Conservation (phyloP, 176 grass and related monocot genomes). For the Guadua angustifolia region DNA sequence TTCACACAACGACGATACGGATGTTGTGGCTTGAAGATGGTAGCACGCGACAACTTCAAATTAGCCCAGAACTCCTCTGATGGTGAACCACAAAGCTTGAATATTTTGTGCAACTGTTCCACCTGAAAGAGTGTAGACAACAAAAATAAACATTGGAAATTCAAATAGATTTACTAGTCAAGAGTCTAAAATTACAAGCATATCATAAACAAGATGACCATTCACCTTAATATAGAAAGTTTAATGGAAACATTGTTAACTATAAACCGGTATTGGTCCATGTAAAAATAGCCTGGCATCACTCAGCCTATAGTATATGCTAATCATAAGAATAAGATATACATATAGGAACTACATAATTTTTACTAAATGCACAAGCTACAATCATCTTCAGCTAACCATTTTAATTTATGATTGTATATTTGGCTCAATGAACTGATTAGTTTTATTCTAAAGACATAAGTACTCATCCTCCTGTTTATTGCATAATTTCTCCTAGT, state of each 20-base stretch:
- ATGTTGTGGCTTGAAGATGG: slow-evolving; percentile 86
- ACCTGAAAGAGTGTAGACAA: slow-evolving; percentile 53
- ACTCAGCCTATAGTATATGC: background rate
- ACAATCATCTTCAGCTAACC: slow-evolving; percentile 9
- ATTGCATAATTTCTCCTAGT: background rate
- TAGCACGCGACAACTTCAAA: slow-evolving; percentile 73
- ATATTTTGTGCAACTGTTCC: slow-evolving; percentile 96
- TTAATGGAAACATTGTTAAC: background rate
- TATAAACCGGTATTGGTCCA: slow-evolving; percentile 8
- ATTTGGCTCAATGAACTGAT: background rate
- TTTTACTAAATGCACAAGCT: background rate
- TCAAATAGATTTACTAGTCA: slow-evolving; percentile 7
- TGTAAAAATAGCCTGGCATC: slow-evolving; percentile 24
- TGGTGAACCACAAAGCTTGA: slow-evolving; percentile 92
- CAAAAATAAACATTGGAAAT: background rate
- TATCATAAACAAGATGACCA: slow-evolving; percentile 9
- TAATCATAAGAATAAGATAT: slow-evolving; percentile 24
- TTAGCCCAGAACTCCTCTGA: slow-evolving; percentile 89
- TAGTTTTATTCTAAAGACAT: background rate
- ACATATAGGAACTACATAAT: background rate
- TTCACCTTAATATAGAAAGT: slow-evolving; percentile 23
- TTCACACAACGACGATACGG: slow-evolving; percentile 67
- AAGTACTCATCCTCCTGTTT: background rate
- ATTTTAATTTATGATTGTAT: background rate
- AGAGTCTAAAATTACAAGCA: slow-evolving; percentile 15